Evolutionary conservation across 331 rosid genomes (phyloP), one percentile per base, ranked within the genome.

Genomic region (Malus hybrid): DNA sequence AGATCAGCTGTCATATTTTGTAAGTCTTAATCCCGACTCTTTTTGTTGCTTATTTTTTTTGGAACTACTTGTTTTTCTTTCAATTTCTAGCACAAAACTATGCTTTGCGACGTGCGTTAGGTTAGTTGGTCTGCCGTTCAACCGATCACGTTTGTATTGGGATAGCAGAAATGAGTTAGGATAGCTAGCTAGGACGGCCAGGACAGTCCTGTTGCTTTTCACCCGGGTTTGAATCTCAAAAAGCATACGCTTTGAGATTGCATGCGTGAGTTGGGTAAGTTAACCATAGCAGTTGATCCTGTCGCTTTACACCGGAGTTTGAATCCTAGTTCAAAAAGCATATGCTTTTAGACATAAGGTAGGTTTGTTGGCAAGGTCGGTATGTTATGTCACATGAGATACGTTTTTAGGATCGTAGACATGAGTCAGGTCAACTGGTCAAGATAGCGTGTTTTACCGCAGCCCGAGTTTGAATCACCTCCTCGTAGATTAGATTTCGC

Each of bases 1-100:
- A 70, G 99, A 83, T 95, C 98, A 66, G 75, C 90, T 76, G 82
- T 95, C 83, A 95, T 95, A 59, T 76, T 95, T 80, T 90, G 98
- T 92, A 80, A 89, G 99, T 80, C 7, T 34, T 16, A 7, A 59
- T 27, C 67, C 4, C 4, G 2, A 62, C 33, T 24, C 34, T 28
- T 59, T 59, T 22, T 28, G 59, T 52, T 18, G 59, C 59, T 52
- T 52, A 1, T 52, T 52, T 18, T 42, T n/a, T 60, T 60, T 10
- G 18, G 65, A 6, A 29, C 6, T 6, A 63, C n/a, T 3, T 63
- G 67, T 29, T 63, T 63, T 63, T 15, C 10, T 67, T 36, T n/a
- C 15, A 36, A 1, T 34, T 36, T 10, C 31, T 20, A 5, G 54
- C 52, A 52, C 22, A 52, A 42, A 42, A 42, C 14, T 10, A 39